Conservation (phyloP, 495 filamentous ascomycete species). For the Lasiosphaeria ovina region DNA sequence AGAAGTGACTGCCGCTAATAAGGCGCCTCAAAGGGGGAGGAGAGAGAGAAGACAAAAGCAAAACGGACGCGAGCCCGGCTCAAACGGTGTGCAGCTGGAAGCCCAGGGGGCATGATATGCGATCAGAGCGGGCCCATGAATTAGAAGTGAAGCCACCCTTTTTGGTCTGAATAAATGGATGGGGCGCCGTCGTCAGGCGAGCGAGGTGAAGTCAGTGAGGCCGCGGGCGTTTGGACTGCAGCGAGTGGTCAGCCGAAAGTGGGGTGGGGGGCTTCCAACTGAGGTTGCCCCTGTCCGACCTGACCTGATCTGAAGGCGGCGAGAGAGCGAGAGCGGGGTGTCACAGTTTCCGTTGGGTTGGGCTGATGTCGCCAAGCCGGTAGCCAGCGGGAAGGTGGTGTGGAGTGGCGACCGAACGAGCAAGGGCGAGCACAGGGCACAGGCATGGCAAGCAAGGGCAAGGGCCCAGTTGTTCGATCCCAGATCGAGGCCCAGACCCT, state of each 20-base stretch:
- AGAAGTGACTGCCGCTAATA: too few relatives aligned
- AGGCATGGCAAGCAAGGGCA: neutral
- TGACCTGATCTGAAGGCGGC: neutral
- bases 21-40: neutral
- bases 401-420: neutral
- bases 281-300: neutral
- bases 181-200: neutral
- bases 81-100: constrained; percentile 2
- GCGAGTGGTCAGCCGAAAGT: neutral
- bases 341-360: constrained; percentile 3
- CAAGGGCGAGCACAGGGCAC: neutral
- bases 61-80: constrained; percentile 1
- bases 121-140: constrained; percentile 3
- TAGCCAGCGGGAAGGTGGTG: constrained; percentile 6
- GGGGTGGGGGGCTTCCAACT: neutral
- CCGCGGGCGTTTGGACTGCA: neutral
- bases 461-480: too few relatives aligned
- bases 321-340: neutral
- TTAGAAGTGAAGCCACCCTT: too few relatives aligned
- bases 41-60: constrained; percentile 2
- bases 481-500: too few relatives aligned
- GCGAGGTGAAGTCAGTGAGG: too few relatives aligned
- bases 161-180: too few relatives aligned
- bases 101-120: constrained; percentile 18
- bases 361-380: constrained; percentile 23